Base-by-base conservation (phyloP, 192 early-diverging fungal genomes). In the Diversispora eburnea region DNA sequence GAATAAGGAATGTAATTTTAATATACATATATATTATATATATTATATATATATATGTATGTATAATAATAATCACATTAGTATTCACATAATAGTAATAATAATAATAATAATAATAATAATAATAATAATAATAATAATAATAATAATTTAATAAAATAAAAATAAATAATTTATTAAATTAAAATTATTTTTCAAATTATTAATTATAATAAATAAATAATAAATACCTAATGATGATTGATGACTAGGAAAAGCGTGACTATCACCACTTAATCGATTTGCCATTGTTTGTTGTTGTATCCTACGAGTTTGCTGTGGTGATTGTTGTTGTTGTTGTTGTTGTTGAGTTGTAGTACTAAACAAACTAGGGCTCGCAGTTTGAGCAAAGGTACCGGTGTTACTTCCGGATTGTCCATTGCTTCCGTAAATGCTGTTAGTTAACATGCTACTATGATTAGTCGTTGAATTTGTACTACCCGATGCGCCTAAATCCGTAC, bases 111-210 rank as follows among this genome's bases (percentile, higher is more conserved):
- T 60, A 19, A 19, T 15, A 60, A 19, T 33, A 33, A 33, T 33
- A 49, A 12, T 63, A 42, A 33, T 25, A 25, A 63, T 63, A 9
- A 59, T 17, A 59, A 17, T 59, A 59, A 59, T 59, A 59, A 59
- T n/a, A 59, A 59, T 8, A 59, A 17, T 59, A 58, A 58, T 58
- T 7, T 7, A 17, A 22, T 17, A 59, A 17, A 58, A 25, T 5
- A 20, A 17, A 22, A 22, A 10, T 33, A 59, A 8, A 59, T 59
- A 25, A 22, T 59, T 59, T 17, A 22, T 4, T 8, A 59, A 7
- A 22, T 59, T 8, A n/a, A 59, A 17, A 10, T 17, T 8, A 59
- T 17, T 17, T 17, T 25, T 22, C 7, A 22, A 22, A 59, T 25
- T 59, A 59, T 17, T 8, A 59, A 59, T 59, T 59, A 59, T 59